Base-by-base conservation (phyloP, 176 grass and related monocot genomes). In the Raddia distichophylla region DNA sequence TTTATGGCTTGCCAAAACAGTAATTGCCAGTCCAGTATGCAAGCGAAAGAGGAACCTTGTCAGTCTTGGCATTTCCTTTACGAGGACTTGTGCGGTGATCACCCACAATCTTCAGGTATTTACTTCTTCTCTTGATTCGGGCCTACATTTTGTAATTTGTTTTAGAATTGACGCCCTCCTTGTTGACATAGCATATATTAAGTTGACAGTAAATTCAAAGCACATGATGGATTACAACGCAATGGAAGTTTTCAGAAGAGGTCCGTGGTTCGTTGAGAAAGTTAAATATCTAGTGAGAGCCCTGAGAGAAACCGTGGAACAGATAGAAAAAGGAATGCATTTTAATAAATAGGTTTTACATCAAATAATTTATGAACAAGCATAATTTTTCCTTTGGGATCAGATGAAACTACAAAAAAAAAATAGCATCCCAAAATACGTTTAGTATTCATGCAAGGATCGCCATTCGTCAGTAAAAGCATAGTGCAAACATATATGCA, bases 51-150 rank as follows among this genome's bases (percentile, higher is more conserved):
- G 71, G 88, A 89, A n/a, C 2, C 60, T 17, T 71, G 62, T 35
- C 90, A 83, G 10, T 52, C 70, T 17, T 95, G 86, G 95, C 53
- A 91, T 64, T 69, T 91, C 84, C 45, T 88, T 2, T 70, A 84
- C 10, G 75, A 98, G 49, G 82, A 93, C 43, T 18, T 94, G 0
- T 83, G 84, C n/a, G 57, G 58, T 81, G 82, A 50, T 0, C 76
- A 66, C 35, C 85, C 75, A 37, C 84, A 86, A 55, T 69, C 75
- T 0, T 87, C 86, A 93, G 94, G 94, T 97, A 91, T 17, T 46
- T 37, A 2, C 14, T 18, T 10, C 44, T 10, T 76, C 2, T 77
- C 58, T 48, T 1, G 42, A 62, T 77, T 56, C 55, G n/a, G 57
- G 19, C 22, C 22, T 6, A 22, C 10, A 8, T 60, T 59, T 56